Conservation (phyloP, 2,329 filamentous ascomycete species). For the Stachybotrys chartarum region DNA sequence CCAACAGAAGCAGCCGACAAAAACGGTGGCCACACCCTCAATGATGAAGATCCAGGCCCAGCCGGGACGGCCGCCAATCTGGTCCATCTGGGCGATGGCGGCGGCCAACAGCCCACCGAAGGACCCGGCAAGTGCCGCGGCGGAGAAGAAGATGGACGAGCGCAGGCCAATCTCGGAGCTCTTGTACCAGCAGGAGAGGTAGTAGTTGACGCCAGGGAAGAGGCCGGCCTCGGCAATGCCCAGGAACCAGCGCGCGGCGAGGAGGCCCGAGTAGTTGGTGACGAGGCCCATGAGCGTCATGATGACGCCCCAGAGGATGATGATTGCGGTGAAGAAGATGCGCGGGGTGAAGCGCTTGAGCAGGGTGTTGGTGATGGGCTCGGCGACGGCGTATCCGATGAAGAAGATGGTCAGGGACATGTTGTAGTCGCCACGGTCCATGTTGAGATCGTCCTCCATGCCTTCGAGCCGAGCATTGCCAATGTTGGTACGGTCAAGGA, state of each 20-base stretch:
- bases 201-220: constrained; percentile 59
- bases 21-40: constrained; percentile 59
- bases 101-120: constrained; percentile 66
- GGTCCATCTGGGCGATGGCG: constrained; percentile 60
- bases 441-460: constrained; percentile 11
- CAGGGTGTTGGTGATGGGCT: constrained; percentile 57
- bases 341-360: constrained; percentile 58
- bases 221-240: constrained; percentile 62
- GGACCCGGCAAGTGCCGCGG: constrained; percentile 67
- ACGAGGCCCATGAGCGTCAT: constrained; percentile 44
- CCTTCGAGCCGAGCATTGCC: constrained; percentile 41
- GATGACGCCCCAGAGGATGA: constrained; percentile 45
- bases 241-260: constrained; percentile 47
- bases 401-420: constrained; percentile 56
- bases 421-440: constrained; percentile 47
- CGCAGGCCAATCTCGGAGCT: constrained; percentile 68
- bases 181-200: constrained; percentile 74
- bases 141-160: constrained; percentile 69
- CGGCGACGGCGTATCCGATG: constrained; percentile 59
- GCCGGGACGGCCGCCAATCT: constrained; percentile 42
- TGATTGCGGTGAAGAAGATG: constrained; percentile 57
- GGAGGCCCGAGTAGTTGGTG: constrained; percentile 32
- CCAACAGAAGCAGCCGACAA: constrained; percentile 58
- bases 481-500: constrained; percentile 29
- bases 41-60: constrained; percentile 61